Evolutionary conservation across 192 early-diverging fungal genomes (phyloP), one percentile per base, ranked within the genome.

Genomic region (Umbelopsis isabellina): DNA sequence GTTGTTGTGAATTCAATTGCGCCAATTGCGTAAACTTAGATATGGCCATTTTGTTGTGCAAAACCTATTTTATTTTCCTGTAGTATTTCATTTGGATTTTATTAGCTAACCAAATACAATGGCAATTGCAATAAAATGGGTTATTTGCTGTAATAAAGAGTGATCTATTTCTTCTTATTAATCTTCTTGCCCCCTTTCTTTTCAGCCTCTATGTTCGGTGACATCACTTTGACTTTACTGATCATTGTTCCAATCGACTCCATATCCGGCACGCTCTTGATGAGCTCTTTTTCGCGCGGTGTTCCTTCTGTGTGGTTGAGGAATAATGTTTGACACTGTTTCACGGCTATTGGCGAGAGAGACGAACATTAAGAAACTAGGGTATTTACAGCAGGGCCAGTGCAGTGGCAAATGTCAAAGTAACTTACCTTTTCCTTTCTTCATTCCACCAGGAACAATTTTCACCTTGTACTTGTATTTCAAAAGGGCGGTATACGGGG

Each of bases 381-480:
- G n/a, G n/a, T n/a, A n/a, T n/a, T n/a, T n/a, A n/a, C n/a, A n/a
- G n/a, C n/a, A n/a, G n/a, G n/a, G n/a, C n/a, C n/a, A n/a, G n/a
- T n/a, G n/a, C n/a, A n/a, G n/a, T n/a, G n/a, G 16, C 13, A 33
- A 2, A 45, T 18, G 58, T 13, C 27, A 30, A 46, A 30, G 4
- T 18, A 65, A 80, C n/a, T 41, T 74, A 66, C 84, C 91, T 82
- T 97, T 97, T 58, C 97, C 97, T 77, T 93, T 92, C 77, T 98
- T 98, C 77, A 91, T 80, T 16, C 88, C 82, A 21, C 97, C 98
- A 16, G 98, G 97, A 9, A 89, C 81, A 27, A 99, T 82, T 75
- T 99, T 99, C 33, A 96, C 90, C 76, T 94, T 96, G 82, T 96
- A 99, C 81, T 95, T 96, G 85, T 89, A 97, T 70, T 91, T 88